These are phyloP conservation scores for Penicillium soppii DNA, from an alignment of 495 filamentous ascomycete genomes.

Conservation along the genomic window DNA sequence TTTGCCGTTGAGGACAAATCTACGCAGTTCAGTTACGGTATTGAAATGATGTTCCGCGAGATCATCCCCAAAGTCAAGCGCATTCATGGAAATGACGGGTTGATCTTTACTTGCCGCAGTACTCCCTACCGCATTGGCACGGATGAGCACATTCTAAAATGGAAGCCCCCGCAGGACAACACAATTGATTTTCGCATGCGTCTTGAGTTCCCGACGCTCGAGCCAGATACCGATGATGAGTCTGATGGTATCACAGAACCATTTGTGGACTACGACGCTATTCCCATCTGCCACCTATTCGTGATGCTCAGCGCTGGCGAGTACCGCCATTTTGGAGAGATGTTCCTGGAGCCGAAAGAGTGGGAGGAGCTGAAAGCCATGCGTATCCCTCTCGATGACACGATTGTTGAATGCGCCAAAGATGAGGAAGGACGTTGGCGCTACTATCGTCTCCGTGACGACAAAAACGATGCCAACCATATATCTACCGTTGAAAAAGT, in stretches of 20 bases:
- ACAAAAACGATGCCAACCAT: slow-evolving; percentile 90
- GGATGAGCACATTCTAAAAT: slow-evolving; percentile 90
- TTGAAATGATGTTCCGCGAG: slow-evolving; percentile 85
- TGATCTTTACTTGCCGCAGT: slow-evolving; percentile 92
- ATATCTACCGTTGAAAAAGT: slow-evolving; percentile 76
- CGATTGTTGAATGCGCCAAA: slow-evolving; percentile 84
- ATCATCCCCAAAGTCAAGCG: slow-evolving; percentile 73
- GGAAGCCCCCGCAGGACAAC: slow-evolving; percentile 93
- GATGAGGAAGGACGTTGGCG: slow-evolving; percentile 74
- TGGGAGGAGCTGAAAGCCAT: slow-evolving; percentile 80
- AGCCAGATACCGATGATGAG: slow-evolving; percentile 67
- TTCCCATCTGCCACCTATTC: slow-evolving; percentile 58
- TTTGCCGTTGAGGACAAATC: slow-evolving; percentile 84
- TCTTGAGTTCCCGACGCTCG: slow-evolving; percentile 70
- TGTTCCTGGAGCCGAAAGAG: slow-evolving; percentile 70
- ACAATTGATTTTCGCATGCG: slow-evolving; percentile 85
- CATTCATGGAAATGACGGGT: slow-evolving; percentile 86
- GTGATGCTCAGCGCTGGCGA: slow-evolving; percentile 54
- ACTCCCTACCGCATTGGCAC: slow-evolving; percentile 86
- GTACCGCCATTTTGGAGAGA: slow-evolving; percentile 61
- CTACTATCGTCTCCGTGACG: slow-evolving; percentile 82
- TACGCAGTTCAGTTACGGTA: slow-evolving; percentile 83
- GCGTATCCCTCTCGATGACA: slow-evolving; percentile 69
- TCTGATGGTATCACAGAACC: slow-evolving; percentile 56
- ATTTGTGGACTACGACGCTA: slow-evolving; percentile 58